These are phyloP conservation scores for Warburgia ugandensis DNA, from an alignment of 164 flowering plant species.

Conservation along the genomic window DNA sequence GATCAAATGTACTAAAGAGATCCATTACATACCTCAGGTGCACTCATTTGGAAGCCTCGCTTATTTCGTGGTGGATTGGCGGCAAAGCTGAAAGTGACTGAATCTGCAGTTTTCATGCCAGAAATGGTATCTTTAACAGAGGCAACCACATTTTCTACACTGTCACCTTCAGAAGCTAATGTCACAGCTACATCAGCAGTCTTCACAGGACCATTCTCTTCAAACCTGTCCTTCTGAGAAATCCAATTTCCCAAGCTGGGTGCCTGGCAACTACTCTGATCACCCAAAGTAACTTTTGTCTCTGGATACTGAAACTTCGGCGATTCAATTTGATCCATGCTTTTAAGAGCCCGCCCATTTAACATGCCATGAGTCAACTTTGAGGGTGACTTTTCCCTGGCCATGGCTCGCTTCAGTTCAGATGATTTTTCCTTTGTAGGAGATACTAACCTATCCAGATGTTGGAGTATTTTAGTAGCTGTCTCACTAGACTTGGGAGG, in stretches of 20 bases:
- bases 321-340: slow-evolving; percentile 54
- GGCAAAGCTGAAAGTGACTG: slow-evolving; percentile 11
- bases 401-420: slow-evolving; percentile 34
- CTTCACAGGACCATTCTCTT: slow-evolving; percentile 33
- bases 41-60: slow-evolving; percentile 76
- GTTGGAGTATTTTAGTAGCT: slow-evolving; percentile 70
- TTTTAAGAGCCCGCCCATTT: slow-evolving; percentile 61
- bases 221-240: slow-evolving; percentile 22
- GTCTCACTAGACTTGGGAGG: slow-evolving; percentile 69
- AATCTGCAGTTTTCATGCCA: slow-evolving; percentile 14
- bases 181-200: slow-evolving; percentile 4
- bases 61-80: slow-evolving; percentile 28
- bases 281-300: slow-evolving; percentile 21
- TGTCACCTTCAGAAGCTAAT: slow-evolving; percentile 15
- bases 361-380: slow-evolving; percentile 53
- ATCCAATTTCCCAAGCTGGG: slow-evolving; percentile 14
- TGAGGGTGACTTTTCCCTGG: slow-evolving; percentile 38
- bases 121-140: slow-evolving; percentile 14
- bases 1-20: too few species aligned
- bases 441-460: slow-evolving; percentile 60
- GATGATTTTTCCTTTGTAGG: slow-evolving; percentile 50
- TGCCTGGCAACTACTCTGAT: background rate
- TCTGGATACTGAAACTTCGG: slow-evolving; percentile 37
- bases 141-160: slow-evolving; percentile 8
- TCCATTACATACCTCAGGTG: slow-evolving; percentile 67